Evolutionary conservation across 148 eudicot genomes (phyloP).

Genomic region (Oxyria digyna): DNA sequence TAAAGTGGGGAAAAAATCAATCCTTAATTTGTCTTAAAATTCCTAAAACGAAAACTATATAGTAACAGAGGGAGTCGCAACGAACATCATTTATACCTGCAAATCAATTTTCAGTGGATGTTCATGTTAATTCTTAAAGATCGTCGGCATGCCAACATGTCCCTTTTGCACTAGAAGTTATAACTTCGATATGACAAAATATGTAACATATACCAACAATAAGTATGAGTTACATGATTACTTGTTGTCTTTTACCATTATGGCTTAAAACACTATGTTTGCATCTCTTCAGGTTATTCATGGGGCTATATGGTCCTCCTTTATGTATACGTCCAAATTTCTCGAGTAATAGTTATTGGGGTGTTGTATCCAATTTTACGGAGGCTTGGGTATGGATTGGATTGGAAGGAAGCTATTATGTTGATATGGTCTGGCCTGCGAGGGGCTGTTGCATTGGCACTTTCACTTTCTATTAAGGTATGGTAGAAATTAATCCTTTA

Average conservation of each 20-base stretch:
- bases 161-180: background rate
- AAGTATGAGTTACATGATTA: background rate
- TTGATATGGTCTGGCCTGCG: slow-evolving; percentile 86
- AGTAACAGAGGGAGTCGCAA: no score
- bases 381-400: slow-evolving; percentile 85
- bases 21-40: no score
- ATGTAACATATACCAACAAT: background rate
- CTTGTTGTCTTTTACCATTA: background rate
- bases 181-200: background rate
- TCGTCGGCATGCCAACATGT: background rate
- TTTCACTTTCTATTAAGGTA: slow-evolving; percentile 89
- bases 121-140: background rate
- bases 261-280: background rate
- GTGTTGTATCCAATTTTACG: slow-evolving; percentile 58
- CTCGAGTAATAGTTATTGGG: slow-evolving; percentile 60
- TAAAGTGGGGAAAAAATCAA: no score
- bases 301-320: slow-evolving; percentile 92
- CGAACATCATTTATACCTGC: background rate
- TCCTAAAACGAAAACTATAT: no score
- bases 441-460: slow-evolving; percentile 89
- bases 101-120: background rate
- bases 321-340: slow-evolving; percentile 58
- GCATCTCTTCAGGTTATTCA: slow-evolving; percentile 34
- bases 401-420: slow-evolving; percentile 89
- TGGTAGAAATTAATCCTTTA: slow-evolving; percentile 13